phyloP scores from a whole-genome alignment of 768 basidiomycete genomes.

The Cantharellus anzutake region DNA sequence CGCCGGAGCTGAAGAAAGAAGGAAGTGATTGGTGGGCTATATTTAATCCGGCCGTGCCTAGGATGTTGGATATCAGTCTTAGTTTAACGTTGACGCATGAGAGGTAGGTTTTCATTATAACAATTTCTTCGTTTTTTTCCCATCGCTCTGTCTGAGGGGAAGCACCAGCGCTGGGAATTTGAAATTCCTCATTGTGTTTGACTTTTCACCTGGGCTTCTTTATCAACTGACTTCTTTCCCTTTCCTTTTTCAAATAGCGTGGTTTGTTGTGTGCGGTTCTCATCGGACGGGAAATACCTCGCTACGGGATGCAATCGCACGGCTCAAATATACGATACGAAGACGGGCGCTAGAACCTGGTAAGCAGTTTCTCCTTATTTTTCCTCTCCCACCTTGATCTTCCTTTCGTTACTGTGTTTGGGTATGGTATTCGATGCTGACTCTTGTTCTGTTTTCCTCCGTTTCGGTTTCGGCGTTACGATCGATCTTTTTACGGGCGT shows the following conservation, averaged over 20 bases:
- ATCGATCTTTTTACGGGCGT: not conserved
- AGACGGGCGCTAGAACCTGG: constrained; percentile 73
- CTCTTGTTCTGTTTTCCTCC: not conserved
- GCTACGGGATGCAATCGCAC: constrained; percentile 95
- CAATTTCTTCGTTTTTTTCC: not conserved
- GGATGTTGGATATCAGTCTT: constrained; percentile 22
- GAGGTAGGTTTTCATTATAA: constrained; percentile 15
- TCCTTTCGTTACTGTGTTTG: not conserved
- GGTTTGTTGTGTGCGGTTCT: constrained; percentile 84
- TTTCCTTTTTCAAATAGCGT: constrained; percentile 25
- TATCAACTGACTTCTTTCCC: not conserved
- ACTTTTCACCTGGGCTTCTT: not conserved
- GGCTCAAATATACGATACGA: constrained; percentile 87
- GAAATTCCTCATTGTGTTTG: not conserved
- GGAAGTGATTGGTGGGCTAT: constrained; percentile 27
- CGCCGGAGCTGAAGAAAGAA: constrained; percentile 17
- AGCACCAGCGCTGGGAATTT: not conserved
- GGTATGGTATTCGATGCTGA: not conserved
- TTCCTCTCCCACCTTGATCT: constrained; percentile 7
- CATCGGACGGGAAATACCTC: constrained; percentile 78
- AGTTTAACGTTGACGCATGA: constrained; percentile 27
- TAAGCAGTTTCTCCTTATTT: constrained; percentile 19
- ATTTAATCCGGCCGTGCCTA: constrained; percentile 24
- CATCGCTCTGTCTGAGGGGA: not conserved
- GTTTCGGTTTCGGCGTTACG: not conserved